These are phyloP conservation scores for Inga laurina DNA, from an alignment of 306 rosid genomes.

Conservation along the genomic window DNA sequence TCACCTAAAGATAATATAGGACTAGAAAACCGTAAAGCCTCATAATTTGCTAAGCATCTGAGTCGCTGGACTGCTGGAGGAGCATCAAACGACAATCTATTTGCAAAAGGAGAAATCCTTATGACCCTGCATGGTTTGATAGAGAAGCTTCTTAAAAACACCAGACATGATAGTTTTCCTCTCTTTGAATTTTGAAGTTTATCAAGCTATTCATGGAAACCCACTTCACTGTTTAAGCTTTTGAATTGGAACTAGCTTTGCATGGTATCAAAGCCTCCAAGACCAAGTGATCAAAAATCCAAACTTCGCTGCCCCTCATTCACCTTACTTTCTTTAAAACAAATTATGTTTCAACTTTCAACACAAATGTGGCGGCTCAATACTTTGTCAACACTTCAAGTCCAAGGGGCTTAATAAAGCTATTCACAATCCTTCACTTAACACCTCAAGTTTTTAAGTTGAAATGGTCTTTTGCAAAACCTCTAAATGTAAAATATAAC, in stretches of 20 bases:
- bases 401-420: not conserved
- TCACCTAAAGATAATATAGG: constrained; percentile 76
- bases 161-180: constrained; percentile 10
- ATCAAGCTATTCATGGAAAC: not conserved
- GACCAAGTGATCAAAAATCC: not conserved
- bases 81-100: constrained; percentile 89
- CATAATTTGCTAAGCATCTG: constrained; percentile 92
- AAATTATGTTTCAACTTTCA: not conserved
- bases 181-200: not conserved
- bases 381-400: not conserved
- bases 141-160: constrained; percentile 6
- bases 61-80: constrained; percentile 91
- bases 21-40: constrained; percentile 78
- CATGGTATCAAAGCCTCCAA: not conserved
- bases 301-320: not conserved
- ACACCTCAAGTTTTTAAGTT: not conserved
- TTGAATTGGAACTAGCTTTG: not conserved
- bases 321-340: not conserved
- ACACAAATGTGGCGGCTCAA: not conserved
- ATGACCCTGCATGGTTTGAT: constrained; percentile 64
- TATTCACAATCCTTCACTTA: not conserved
- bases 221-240: not conserved
- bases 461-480: not conserved
- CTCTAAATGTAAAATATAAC: not conserved
- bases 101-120: constrained; percentile 97